Conservation (phyloP, 2,329 filamentous ascomycete species). For the Kalaharituber pfeilii region DNA sequence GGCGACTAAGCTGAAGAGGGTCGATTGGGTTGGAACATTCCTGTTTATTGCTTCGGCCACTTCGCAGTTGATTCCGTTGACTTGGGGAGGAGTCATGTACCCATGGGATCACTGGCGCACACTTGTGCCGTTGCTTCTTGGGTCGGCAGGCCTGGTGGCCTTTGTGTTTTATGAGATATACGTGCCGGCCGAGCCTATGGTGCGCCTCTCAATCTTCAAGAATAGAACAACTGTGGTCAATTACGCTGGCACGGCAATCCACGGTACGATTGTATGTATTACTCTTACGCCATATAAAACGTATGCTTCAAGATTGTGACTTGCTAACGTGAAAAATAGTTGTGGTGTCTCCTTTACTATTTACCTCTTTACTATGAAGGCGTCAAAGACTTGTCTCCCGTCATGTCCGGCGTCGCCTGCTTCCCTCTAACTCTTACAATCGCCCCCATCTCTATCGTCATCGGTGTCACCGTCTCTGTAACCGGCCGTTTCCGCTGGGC, state of each 20-base stretch:
- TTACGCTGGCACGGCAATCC: constrained; percentile 38
- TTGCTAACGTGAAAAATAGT: constrained; percentile 13
- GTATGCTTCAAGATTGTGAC: neutral
- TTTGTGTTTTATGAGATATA: constrained; percentile 40
- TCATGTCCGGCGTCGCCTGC: constrained; percentile 38
- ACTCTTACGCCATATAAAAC: no score
- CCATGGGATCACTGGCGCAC: constrained; percentile 42
- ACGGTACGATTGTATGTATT: constrained; percentile 33
- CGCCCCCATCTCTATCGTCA: constrained; percentile 41
- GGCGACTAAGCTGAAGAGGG: constrained; percentile 17
- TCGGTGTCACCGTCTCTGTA: constrained; percentile 37
- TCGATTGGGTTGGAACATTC: constrained; percentile 35
- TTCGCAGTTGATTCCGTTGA: constrained; percentile 43
- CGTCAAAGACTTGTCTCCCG: constrained; percentile 37
- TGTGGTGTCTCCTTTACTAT: constrained; percentile 40
- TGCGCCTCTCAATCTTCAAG: constrained; percentile 32
- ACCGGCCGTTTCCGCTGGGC: constrained; percentile 44
- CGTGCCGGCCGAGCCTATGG: constrained; percentile 35
- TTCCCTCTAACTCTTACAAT: constrained; percentile 47
- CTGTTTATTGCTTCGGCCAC: constrained; percentile 44
- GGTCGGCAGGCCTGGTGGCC: constrained; percentile 33
- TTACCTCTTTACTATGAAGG: constrained; percentile 36
- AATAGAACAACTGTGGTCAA: constrained; percentile 35
- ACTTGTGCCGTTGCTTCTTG: constrained; percentile 43
- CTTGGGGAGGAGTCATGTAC: constrained; percentile 43